Base-by-base conservation (phyloP, 441 rosid genomes). In the Mallotus repandus region DNA sequence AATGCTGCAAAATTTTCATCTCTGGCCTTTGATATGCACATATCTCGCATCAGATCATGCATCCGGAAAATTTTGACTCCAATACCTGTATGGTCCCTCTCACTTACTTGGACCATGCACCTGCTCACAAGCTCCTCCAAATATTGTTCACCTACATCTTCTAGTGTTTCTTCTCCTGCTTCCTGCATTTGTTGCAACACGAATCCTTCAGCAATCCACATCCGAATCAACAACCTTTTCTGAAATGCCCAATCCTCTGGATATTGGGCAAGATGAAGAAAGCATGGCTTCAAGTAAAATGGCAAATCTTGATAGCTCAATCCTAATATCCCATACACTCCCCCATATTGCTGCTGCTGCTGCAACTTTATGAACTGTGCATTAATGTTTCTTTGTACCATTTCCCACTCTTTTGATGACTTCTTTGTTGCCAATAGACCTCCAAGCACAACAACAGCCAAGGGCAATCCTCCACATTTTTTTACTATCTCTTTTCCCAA, bases 41-140 rank as follows among this genome's bases (percentile, higher is more conserved):
- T 68, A 25, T 81, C 83, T 22, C 83, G 60, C 81, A 75, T 73
- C 15, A 84, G 79, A 54, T 84, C 84, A 69, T 81, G 86, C 76
- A 79, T 22, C 21, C 78, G 78, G 11, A 74, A 79, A 4, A 68
- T 84, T 63, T 50, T 62, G 3, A 81, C 63, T 2, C 72, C 72
- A 18, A 53, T 72, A 72, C 14, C 70, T 54, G 68, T 38, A 21
- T 19, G 72, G 12, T 72, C 77, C 21, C 46, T 68, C 61, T 69
- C 9, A 1, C 73, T 75, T 54, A 80, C 84, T 70, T 78, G 72
- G 73, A 81, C 76, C 76, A 81, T 76, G 76, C 80, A 75, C 70
- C 85, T 84, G 54, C 72, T 70, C 0, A 66, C 74, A 13, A 84
- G 75, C 62, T 81, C 82, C 46, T 71, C 71, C 9, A 84, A 67